A percentile compares a stretch with the other conserved stretches of the same genome.
Evolutionary conservation across 2,329 filamentous ascomycete species (phyloP).

Genomic region (Tolypocladium cylindrosporum): DNA sequence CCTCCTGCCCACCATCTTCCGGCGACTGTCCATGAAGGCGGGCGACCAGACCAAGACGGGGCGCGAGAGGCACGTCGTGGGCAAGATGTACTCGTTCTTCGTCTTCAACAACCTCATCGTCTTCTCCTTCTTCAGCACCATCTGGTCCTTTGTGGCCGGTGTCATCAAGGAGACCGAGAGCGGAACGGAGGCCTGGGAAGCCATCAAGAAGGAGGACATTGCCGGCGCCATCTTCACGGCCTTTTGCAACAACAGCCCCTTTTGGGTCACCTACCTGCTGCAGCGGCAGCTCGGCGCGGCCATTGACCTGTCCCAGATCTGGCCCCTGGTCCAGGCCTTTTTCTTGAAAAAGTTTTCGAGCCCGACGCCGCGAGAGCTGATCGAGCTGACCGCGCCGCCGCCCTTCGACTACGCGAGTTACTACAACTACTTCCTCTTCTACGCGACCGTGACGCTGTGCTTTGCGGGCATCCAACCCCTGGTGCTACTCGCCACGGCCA

Average conservation of each 20-base stretch:
- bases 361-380: constrained; percentile 83
- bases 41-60: constrained; percentile 90
- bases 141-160: constrained; percentile 62
- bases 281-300: constrained; percentile 89
- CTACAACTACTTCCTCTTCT: constrained; percentile 97
- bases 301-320: constrained; percentile 85
- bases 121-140: constrained; percentile 81
- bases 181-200: constrained; percentile 55
- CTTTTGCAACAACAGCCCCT: constrained; percentile 73
- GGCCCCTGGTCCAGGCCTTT: constrained; percentile 75
- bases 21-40: constrained; percentile 69
- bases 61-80: constrained; percentile 81
- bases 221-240: constrained; percentile 58
- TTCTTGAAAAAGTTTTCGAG: constrained; percentile 75
- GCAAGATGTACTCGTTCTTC: constrained; percentile 90
- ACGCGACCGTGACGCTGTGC: constrained; percentile 77
- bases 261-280: constrained; percentile 89
- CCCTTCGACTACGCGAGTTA: constrained; percentile 92
- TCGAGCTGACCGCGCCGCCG: constrained; percentile 85
- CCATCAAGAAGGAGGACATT: constrained; percentile 55
- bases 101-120: constrained; percentile 94
- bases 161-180: constrained; percentile 50
- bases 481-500: constrained; percentile 71
- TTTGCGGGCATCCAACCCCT: constrained; percentile 82
- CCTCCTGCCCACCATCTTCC: constrained; percentile 82